Base-by-base conservation (phyloP, 495 filamentous ascomycete genomes). In the Xylaria intraflava region DNA sequence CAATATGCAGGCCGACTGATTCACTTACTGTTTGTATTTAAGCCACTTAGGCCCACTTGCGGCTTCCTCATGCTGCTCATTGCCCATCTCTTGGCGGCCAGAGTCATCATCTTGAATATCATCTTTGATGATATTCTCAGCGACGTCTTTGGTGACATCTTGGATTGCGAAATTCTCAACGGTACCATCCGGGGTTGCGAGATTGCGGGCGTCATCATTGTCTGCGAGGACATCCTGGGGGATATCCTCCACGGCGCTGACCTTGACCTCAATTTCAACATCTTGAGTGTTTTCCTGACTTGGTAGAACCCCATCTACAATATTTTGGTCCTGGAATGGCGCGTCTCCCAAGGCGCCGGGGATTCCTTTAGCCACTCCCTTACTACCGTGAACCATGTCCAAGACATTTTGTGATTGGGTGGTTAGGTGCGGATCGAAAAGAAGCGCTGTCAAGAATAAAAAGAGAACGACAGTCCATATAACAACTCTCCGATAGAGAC, bases 21-120 rank as follows among this genome's bases (percentile, higher is more conserved):
- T 1, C 2, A 69, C 73, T 69, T 56, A 78, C 74, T 73, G 71
- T 30, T 57, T 63, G 43, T 69, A 75, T 16, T 39, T 52, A n/a
- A 75, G 46, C 74, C 74, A 78, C 10, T 66, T 60, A 10, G 65
- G 68, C 40, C 58, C 52, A 16, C 66, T 61, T 6, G 16, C 6
- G 5, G 49, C 55, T n/a, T 58, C 54, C 0, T 47, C 27, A 19
- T 43, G 48, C 20, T 62, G 36, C 2, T 47, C 38, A 17, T 51
- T 11, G 16, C 27, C 42, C 19, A 19, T 38, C 35, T n/a, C 2
- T 17, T 16, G n/a, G 2, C 17, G 16, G 8, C 35, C 35, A 17
- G 35, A 4, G 9, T 9, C 30, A 29, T 49, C 30, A 20, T 51
- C 14, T 1, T 27, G 26, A 19, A 9, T 30, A 22, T 51, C 26